These are phyloP conservation scores for Didymella arachidicola DNA, from an alignment of 2,329 filamentous ascomycete genomes.

Conservation along the genomic window DNA sequence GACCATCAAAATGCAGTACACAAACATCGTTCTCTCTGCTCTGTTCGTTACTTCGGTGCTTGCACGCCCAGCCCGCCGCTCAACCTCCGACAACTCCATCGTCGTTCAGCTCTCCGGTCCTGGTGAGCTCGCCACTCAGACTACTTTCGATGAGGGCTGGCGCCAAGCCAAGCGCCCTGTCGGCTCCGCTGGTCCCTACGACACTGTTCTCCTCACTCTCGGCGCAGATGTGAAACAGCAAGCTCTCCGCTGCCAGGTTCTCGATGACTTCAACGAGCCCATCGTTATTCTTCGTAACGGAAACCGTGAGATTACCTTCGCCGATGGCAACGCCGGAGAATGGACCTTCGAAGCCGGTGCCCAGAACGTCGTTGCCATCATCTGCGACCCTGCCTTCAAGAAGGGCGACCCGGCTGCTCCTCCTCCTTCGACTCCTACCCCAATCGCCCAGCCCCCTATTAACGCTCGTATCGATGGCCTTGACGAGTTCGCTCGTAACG, in stretches of 20 bases:
- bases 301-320: constrained; percentile 26
- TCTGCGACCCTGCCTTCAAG: constrained; percentile 18
- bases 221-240: constrained; percentile 22
- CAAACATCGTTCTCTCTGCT: constrained; percentile 19
- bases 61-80: constrained; percentile 16
- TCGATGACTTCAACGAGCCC: constrained; percentile 13
- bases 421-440: not conserved
- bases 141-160: constrained; percentile 12
- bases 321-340: constrained; percentile 11
- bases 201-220: constrained; percentile 20
- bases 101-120: constrained; percentile 13
- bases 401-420: constrained; percentile 5
- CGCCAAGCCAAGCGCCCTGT: constrained; percentile 3
- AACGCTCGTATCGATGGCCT: constrained; percentile 17
- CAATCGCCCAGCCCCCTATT: constrained; percentile 4
- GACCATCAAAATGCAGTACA: constrained; percentile 25
- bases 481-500: constrained; percentile 16
- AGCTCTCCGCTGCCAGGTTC: constrained; percentile 25
- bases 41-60: constrained; percentile 21
- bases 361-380: constrained; percentile 10
- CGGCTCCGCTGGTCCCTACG: constrained; percentile 17
- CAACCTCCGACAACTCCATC: constrained; percentile 9
- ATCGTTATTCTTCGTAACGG: constrained; percentile 18
- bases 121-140: constrained; percentile 17
- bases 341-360: constrained; percentile 14